Base-by-base conservation (phyloP, 495 filamentous ascomycete genomes). In the Penicillium goetzii region DNA sequence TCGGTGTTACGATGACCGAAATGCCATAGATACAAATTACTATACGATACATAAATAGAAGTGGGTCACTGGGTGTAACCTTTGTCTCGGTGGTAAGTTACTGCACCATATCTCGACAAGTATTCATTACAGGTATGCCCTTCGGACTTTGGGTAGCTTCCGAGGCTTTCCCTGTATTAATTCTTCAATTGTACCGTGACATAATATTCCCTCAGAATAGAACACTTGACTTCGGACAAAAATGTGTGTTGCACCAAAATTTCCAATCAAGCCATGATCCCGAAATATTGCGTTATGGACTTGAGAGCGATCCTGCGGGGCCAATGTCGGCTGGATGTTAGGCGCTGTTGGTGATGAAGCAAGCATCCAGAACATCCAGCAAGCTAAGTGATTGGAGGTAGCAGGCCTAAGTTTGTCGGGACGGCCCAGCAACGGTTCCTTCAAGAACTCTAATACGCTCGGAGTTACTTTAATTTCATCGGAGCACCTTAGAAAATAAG, bases 331-430 rank as follows among this genome's bases (percentile, higher is more conserved):
- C 41, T 43, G n/a, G n/a, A 8, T 21, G 10, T 43, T 43, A 43
- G 41, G 41, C 41, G 41, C 41, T 43, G 41, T 21, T 43, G n/a
- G 41, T 43, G 41, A 43, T 43, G n/a, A n/a, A n/a, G n/a, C n/a
- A n/a, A 43, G 41, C n/a, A 43, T 43, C 41, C 10, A 10, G 41
- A 6, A 43, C 19, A 19, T 19, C 19, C n/a, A 19, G 40, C n/a
- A 43, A 43, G 40, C 40, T 43, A 43, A 43, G n/a, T 19, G 40
- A 43, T 43, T 19, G n/a, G 40, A 43, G 40, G n/a, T 19, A 19
- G n/a, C n/a, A 19, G 40, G n/a, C 40, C 17, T 43, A 43, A 43
- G 19, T 21, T 10, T 21, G n/a, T 43, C 41, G 41, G 41, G n/a
- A 43, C 41, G 41, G n/a, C 41, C 41, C n/a, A 43, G 41, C n/a